Base-by-base conservation (phyloP, 2,329 filamentous ascomycete species). In the Sarocladium oryzae region DNA sequence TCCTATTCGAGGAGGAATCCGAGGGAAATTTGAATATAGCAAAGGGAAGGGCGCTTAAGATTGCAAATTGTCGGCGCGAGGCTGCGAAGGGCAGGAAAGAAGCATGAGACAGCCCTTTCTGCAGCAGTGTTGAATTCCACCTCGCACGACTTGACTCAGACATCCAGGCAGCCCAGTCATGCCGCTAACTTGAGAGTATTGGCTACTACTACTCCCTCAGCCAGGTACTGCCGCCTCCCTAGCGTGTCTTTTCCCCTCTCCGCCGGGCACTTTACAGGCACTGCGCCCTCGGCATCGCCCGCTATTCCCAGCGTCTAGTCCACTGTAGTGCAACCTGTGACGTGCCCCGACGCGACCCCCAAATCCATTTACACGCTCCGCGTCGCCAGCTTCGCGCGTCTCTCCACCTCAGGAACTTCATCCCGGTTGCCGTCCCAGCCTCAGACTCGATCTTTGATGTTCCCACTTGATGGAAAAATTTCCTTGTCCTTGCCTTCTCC, bases 341-440 rank as follows among this genome's bases (percentile, higher is more conserved):
- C 26, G 49, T 45, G 35, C 38, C 38, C 18, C 38, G 37, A 51
- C 50, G 50, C 36, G 37, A 16, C 50, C 37, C 50, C 37, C 32
- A 50, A 49, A 50, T 38, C 52, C 36, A 41, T 53, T 49, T 55
- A 55, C 54, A 55, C 54, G 53, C 41, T 53, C 53, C 53, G 53
- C 53, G 54, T 53, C 51, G 51, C 53, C 53, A 48, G 48, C 52
- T 23, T 37, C 38, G 43, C 52, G 52, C 52, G 52, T 54, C 52
- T 43, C 49, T 51, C 52, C 40, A 48, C 36, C 33, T 32, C 36
- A 36, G 40, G 23, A 16, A 48, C 43, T 21, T 48, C 28, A 33
- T 32, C 24, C 43, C 33, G 43, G 43, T 16, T 45, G 21, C 24
- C n/a, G 21, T 45, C 23, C 24, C 40, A 30, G 24, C 18, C 43